Evolutionary conservation across 2,329 filamentous ascomycete genomes (phyloP), one percentile per base, ranked within the genome.

Genomic region (Pseudocercospora ulei): DNA sequence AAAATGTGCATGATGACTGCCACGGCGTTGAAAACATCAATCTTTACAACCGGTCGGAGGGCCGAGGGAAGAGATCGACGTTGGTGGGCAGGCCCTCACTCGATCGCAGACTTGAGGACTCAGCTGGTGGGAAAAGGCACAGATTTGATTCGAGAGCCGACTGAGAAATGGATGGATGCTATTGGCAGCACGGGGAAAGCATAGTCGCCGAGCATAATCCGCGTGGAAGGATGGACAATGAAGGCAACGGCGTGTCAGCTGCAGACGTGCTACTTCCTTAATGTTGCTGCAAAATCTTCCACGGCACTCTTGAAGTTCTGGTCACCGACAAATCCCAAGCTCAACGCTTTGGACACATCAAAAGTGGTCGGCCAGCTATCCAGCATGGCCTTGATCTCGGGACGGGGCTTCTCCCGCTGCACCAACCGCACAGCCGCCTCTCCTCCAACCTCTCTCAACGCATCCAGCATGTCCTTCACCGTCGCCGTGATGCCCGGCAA

Each of bases 1-100:
- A 80, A 3, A 85, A 84, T 52, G 76, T 85, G 28, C 80, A 85
- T 60, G 80, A 80, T 4, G 73, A 77, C 50, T 84, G 85, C 59
- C 82, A 84, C 60, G 79, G 79, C 0, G 70, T 74, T 0, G 62
- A 72, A 9, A 80, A 79, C 17, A 62, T 63, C 14, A 65, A 70
- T 56, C 59, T 80, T 11, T 79, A 74, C 56, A 72, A 69, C 12
- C 60, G 70, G 41, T 57, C 44, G 39, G 54, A 4, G 4, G 2
- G 5, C 11, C 12, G 13, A n/a, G 11, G 12, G 4, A n/a, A n/a
- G n/a, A n/a, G n/a, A n/a, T n/a, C n/a, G 13, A 3, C 3, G 2
- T 7, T 19, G 14, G n/a, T 11, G 11, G 13, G 7, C 5, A 7
- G n/a, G 28, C 7, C 7, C 9, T 30, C 4, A 13, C 4, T 5